phyloP scores from a whole-genome alignment of 2,329 filamentous ascomycete species.

The Spiromastix sp. region DNA sequence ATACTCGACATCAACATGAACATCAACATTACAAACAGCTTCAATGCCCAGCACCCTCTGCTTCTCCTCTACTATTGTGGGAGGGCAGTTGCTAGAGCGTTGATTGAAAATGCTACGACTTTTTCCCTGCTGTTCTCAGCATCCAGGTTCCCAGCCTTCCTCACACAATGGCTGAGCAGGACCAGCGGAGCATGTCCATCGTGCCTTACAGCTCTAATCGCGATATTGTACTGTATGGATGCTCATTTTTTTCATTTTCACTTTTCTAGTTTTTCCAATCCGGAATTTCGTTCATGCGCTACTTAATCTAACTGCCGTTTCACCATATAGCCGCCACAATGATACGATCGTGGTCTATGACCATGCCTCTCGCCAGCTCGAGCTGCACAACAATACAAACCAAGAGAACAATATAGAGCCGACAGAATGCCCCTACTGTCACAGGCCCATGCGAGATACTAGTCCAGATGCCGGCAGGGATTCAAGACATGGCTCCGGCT shows the following conservation, averaged over 20 bases:
- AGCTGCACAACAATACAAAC: constrained; percentile 55
- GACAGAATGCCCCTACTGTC: constrained; percentile 81
- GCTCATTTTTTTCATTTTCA: constrained; percentile 3
- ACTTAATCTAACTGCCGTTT: constrained; percentile 9
- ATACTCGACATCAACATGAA: no score
- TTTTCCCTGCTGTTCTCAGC: constrained; percentile 2
- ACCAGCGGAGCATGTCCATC: constrained; percentile 28
- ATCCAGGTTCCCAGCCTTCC: constrained; percentile 2
- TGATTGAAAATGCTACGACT: constrained; percentile 8
- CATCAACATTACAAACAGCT: no score
- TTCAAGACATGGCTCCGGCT: constrained; percentile 18
- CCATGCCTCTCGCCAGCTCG: constrained; percentile 70
- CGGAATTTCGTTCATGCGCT: neutral
- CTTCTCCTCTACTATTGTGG: no score
- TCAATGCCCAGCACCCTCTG: no score
- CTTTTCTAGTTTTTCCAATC: neutral
- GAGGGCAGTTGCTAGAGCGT: no score
- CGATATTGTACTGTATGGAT: constrained; percentile 35
- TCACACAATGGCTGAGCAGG: constrained; percentile 10
- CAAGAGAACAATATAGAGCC: constrained; percentile 43
- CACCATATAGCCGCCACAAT: constrained; percentile 62
- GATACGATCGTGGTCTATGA: constrained; percentile 90
- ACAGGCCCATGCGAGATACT: constrained; percentile 54
- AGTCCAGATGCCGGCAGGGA: constrained; percentile 27
- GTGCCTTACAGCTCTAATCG: constrained; percentile 33